Base-by-base conservation (phyloP, 2,329 filamentous ascomycete genomes). In the Pseudocercospora pini-densiflorae region DNA sequence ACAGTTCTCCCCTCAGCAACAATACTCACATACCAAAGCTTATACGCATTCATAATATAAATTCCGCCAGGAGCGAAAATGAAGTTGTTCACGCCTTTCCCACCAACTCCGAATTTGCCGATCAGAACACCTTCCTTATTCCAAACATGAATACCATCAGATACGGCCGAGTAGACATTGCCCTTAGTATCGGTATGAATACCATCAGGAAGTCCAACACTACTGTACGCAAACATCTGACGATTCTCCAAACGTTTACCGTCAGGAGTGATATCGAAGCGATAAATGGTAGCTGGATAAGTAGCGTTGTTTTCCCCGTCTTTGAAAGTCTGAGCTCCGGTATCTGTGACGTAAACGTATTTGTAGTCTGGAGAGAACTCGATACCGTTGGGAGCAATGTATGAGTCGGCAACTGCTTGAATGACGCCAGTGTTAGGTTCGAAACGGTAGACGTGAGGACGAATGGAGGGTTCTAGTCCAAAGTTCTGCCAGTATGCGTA, bases 401-500 rank as follows among this genome's bases (percentile, higher is more conserved):
- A 87, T 0, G 82, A 85, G 69, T 89, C 87, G 0, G 87, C 87
- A 1, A 87, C 86, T 0, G 85, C 84, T 1, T 82, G 81, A 1
- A 89, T 77, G 0, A 83, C 82, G 0, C 85, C 85, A 0, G 84
- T 88, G 1, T 70, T 70, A 0, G 83, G 82, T 60, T 85, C 82
- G 54, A 85, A 83, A 2, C 86, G 84, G 73, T 89, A 90, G 0
- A 89, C 86, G 70, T 89, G 87, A 64, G 84, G 85, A 3, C 80
- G 84, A 6, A 88, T 75, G 0, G 81, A 82, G 0, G 86, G 86
- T 5, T 74, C 68, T 0, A 85, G 85, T 0, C 86, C 80, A 71
- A 89, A 88, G 59, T 71, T 67, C 33, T 71, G 66, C 67, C 66
- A 65, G 51, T 66, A 85, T 1, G 85, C 87, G 68, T 89, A 89